Evolutionary conservation across 352 stramenopile genomes (phyloP).

Genomic region (Stramenopiles sp.): DNA sequence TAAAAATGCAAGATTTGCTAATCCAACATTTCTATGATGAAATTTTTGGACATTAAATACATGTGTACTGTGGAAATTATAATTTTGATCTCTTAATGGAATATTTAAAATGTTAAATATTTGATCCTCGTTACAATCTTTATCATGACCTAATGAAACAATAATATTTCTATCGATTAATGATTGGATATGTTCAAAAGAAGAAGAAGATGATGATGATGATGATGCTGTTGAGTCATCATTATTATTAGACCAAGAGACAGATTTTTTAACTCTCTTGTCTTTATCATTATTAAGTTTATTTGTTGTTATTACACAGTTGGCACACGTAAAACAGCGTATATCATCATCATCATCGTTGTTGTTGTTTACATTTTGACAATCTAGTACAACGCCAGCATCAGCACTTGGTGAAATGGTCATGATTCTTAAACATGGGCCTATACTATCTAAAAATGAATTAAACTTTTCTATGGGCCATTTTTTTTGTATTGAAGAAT

Average conservation of each 20-base stretch:
- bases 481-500: neutral
- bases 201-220: too few relatives aligned
- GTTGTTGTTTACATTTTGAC: too few relatives aligned
- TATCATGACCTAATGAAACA: neutral
- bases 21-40: neutral
- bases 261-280: neutral
- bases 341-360: neutral
- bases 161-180: neutral
- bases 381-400: neutral
- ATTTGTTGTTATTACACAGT: neutral
- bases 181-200: neutral
- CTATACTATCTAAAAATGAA: neutral
- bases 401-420: neutral
- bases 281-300: neutral
- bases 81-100: neutral
- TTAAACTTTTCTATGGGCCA: neutral
- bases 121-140: neutral
- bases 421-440: neutral
- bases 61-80: neutral
- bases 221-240: too few relatives aligned
- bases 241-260: neutral
- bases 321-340: neutral
- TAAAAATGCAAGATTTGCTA: neutral
- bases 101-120: neutral
- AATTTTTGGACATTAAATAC: neutral